A percentile compares a stretch with the other conserved stretches of the same genome.
Conservation (phyloP, 306 rosid species). For the Fragaria ananassa region DNA sequence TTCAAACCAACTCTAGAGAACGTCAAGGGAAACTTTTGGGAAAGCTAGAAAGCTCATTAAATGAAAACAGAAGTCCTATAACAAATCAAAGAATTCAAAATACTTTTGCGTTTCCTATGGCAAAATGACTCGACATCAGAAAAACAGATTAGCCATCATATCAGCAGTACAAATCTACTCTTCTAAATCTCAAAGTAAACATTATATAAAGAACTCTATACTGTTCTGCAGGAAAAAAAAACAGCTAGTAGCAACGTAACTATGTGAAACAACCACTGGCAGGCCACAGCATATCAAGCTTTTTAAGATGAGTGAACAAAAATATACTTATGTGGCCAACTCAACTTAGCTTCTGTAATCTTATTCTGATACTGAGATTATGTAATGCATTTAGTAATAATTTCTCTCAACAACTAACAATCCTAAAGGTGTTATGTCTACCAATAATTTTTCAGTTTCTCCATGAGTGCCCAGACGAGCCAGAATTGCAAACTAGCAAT, state of each 20-base stretch:
- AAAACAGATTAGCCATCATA: not conserved
- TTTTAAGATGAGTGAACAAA: not conserved
- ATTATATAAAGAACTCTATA: not conserved
- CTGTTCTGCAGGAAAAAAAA: not conserved
- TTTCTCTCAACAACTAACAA: not conserved
- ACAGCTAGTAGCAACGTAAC: not conserved
- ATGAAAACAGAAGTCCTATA: not conserved
- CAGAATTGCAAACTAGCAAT: not conserved
- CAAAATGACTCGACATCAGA: not conserved
- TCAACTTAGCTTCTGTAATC: not conserved
- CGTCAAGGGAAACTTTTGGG: not conserved
- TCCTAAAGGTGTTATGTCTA: too few species aligned
- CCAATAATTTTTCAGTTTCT: not conserved
- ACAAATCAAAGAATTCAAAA: not conserved
- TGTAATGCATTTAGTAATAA: not conserved
- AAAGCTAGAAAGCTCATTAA: not conserved
- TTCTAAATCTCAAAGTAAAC: not conserved
- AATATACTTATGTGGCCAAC: not conserved
- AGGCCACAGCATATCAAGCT: not conserved
- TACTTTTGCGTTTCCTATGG: not conserved
- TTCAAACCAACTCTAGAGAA: not conserved
- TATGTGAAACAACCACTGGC: not conserved
- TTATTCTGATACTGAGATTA: not conserved
- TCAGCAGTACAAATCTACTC: not conserved
- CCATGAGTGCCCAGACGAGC: not conserved